A percentile compares a stretch with the other conserved stretches of the same genome.
Evolutionary conservation across 2,329 filamentous ascomycete genomes (phyloP).

Genomic region (Diplocarpon mali): DNA sequence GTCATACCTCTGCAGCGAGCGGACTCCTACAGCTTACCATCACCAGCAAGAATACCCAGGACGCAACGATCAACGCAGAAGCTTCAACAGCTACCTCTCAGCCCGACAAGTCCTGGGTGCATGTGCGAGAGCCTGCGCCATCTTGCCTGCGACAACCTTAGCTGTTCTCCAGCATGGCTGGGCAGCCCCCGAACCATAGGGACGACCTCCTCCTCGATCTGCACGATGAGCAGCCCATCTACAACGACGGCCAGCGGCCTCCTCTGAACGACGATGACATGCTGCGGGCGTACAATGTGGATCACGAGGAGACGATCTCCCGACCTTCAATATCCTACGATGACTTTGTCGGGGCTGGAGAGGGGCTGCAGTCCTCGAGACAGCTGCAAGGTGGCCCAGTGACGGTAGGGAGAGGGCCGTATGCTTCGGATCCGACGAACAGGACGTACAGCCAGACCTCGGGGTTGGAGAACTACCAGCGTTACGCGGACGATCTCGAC

Average conservation of each 20-base stretch:
- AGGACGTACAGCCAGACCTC: constrained; percentile 56
- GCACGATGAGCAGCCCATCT: constrained; percentile 58
- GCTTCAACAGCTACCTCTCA: background rate
- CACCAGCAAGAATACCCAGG: constrained; percentile 3
- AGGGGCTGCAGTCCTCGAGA: constrained; percentile 37
- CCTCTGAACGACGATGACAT: constrained; percentile 75
- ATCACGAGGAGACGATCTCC: constrained; percentile 49
- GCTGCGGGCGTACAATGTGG: constrained; percentile 54
- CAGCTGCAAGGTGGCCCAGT: constrained; percentile 28
- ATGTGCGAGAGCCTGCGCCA: constrained; percentile 11
- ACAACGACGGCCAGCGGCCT: constrained; percentile 66
- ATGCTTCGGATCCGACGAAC: constrained; percentile 11
- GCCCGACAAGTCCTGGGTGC: constrained; percentile 12
- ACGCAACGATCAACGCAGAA: background rate
- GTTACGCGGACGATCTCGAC: constrained; percentile 82
- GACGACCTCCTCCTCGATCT: constrained; percentile 63
- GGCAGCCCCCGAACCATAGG: constrained; percentile 36
- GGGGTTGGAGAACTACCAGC: constrained; percentile 75
- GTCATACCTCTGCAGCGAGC: constrained; percentile 6
- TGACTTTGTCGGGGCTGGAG: constrained; percentile 71
- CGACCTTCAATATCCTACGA: constrained; percentile 90
- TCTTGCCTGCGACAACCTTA: constrained; percentile 20
- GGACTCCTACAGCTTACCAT: constrained; percentile 5
- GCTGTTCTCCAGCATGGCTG: constrained; percentile 44
- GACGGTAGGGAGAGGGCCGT: constrained; percentile 20